Evolutionary conservation across 2,329 filamentous ascomycete species (phyloP), one percentile per base, ranked within the genome.

Genomic region (Phymatotrichopsis omnivora): DNA sequence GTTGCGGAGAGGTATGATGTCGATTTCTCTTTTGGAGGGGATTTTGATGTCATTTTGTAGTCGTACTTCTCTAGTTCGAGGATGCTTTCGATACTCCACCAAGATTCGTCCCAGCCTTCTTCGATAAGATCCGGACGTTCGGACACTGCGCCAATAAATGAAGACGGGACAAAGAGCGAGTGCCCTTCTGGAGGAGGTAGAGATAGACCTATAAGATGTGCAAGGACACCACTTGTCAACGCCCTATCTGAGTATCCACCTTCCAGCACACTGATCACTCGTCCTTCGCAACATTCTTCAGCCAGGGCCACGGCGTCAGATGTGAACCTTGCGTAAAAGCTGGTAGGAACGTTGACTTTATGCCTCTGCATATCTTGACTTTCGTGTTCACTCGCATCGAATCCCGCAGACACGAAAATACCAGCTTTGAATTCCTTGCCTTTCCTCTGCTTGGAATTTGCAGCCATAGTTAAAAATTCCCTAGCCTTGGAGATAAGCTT

Each of bases 361-460:
- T 98, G 91, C 35, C 91, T 75, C 64, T 98, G 91, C 91, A 98
- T 98, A 3, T 85, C 85, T 3, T 75, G 70, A 14, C 82, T 79
- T 63, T 98, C 91, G 78, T 84, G 93, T 61, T 98, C 86, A 60
- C 87, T 95, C 3, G 91, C 91, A 65, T 98, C 91, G 55, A 98
- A 98, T 0, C 91, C 93, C 2, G 91, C 87, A 34, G 89, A 96
- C 38, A 98, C 67, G 65, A 98, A 98, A 34, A 98, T 86, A 25
- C 85, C 89, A 2, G 83, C 84, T 58, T 81, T 89, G 33, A 56
- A 56, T n/a, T 49, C 50, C 23, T 47, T 50, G 2, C 49, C 48
- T 14, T 49, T 53, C 30, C 54, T 57, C 2, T 47, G 34, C 29
- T 43, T 47, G 3, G 86, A 82, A 19, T 68, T 67, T 7, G 72